These are phyloP conservation scores for Collybia nuda DNA, from an alignment of 768 basidiomycete genomes.

Conservation along the genomic window DNA sequence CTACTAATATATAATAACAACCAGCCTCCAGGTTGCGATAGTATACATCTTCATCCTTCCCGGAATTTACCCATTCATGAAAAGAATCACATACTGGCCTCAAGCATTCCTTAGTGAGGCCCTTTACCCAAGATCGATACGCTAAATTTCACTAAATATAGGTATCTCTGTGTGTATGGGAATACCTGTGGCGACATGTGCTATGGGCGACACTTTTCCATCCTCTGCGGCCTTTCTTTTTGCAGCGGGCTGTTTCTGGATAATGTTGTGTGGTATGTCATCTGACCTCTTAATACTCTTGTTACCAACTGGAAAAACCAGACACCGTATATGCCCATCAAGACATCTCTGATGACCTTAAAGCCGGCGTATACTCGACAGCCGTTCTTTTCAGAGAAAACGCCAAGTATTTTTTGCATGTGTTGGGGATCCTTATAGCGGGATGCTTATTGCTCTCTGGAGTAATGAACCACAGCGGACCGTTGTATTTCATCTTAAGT, in stretches of 20 bases:
- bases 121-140: background rate
- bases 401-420: constrained; percentile 41
- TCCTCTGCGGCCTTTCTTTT: background rate
- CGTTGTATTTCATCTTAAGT: constrained; percentile 3
- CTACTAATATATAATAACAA: background rate
- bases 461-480: constrained; percentile 21
- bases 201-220: constrained; percentile 2
- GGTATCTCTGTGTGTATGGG: constrained; percentile 29
- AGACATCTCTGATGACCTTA: constrained; percentile 57
- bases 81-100: constrained; percentile 39
- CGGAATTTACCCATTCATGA: constrained; percentile 37
- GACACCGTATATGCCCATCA: constrained; percentile 64
- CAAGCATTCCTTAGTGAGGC: constrained; percentile 37
- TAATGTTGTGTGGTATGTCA: constrained; percentile 15
- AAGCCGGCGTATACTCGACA: constrained; percentile 61
- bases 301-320: background rate
- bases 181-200: constrained; percentile 25
- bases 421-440: constrained; percentile 31
- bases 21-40: constrained; percentile 8
- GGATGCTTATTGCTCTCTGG: constrained; percentile 22
- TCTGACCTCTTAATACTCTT: background rate
- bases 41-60: constrained; percentile 14
- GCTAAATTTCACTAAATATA: background rate
- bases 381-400: constrained; percentile 55
- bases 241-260: constrained; percentile 8